Conservation (phyloP, 2,329 filamentous ascomycete species). For the Fusarium avenaceum region DNA sequence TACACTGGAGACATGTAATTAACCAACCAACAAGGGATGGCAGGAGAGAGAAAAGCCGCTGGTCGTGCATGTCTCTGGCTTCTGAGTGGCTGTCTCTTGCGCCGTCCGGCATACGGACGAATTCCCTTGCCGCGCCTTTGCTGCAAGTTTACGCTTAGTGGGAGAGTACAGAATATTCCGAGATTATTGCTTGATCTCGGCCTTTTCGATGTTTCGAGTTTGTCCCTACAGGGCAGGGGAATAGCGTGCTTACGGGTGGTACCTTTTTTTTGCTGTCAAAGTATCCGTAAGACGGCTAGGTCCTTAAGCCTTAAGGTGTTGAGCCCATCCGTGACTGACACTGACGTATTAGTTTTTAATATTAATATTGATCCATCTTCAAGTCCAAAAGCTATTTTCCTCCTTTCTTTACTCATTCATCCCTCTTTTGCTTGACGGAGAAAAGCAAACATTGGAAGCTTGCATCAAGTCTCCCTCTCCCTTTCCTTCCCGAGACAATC, state of each 20-base stretch:
- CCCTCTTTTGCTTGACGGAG: slow-evolving; percentile 1
- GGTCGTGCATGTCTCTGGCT: slow-evolving; percentile 22
- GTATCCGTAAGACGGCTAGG: not conserved
- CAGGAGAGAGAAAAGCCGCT: slow-evolving; percentile 14
- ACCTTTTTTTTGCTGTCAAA: too few species aligned
- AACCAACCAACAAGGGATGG: too few species aligned
- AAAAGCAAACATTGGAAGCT: slow-evolving; percentile 15
- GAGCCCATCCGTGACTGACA: slow-evolving; percentile 1
- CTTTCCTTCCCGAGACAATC: slow-evolving; percentile 10
- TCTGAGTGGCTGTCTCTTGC: slow-evolving; percentile 24
- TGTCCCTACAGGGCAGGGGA: not conserved
- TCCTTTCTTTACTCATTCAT: not conserved
- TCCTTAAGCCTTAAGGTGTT: not conserved
- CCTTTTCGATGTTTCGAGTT: slow-evolving; percentile 12
- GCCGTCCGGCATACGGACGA: slow-evolving; percentile 33
- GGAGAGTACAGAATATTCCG: too few species aligned
- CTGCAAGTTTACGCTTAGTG: too few species aligned
- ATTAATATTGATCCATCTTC: slow-evolving; percentile 6
- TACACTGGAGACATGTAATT: slow-evolving; percentile 8
- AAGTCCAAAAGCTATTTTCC: not conserved
- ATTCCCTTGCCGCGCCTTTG: slow-evolving; percentile 21
- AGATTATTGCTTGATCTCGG: not conserved
- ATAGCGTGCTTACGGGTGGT: too few species aligned
- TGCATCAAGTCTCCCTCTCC: not conserved
- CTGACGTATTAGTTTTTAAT: slow-evolving; percentile 19